phyloP scores from a whole-genome alignment of 225 moss, liverwort and hornwort genomes.

The Takakia lepidozioides region DNA sequence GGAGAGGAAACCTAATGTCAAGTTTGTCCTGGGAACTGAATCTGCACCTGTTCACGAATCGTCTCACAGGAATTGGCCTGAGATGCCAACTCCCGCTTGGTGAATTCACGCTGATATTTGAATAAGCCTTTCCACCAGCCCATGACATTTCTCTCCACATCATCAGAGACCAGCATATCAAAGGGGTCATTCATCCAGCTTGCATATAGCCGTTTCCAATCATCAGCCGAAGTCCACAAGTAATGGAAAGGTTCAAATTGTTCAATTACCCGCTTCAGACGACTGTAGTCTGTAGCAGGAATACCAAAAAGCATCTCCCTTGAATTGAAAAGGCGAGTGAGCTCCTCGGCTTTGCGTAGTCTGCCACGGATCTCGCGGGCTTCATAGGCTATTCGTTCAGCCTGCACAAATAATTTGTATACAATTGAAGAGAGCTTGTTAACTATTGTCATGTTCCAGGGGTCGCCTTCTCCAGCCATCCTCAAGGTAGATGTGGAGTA shows the following conservation, averaged over 20 bases:
- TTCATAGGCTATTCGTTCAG: conserved; percentile 47
- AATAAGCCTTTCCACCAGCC: conserved; percentile 74
- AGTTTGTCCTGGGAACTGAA: too few relatives aligned
- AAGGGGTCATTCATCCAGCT: conserved; percentile 75
- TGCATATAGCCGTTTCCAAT: conserved; percentile 47
- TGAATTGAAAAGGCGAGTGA: conserved; percentile 66
- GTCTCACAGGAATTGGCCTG: conserved; percentile 52
- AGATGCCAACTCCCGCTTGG: conserved; percentile 36
- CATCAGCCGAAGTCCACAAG: conserved; percentile 50
- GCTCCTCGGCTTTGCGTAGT: conserved; percentile 43
- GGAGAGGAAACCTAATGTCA: too few relatives aligned
- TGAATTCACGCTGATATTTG: conserved; percentile 46
- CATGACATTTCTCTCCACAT: conserved; percentile 46
- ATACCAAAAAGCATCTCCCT: conserved; percentile 60
- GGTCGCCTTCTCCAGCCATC: too few relatives aligned
- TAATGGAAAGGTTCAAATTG: conserved; percentile 66
- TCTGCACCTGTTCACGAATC: conserved; percentile 48
- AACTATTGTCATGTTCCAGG: too few relatives aligned
- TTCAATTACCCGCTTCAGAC: conserved; percentile 37
- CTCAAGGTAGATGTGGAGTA: too few relatives aligned
- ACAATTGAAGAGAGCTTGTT: too few relatives aligned
- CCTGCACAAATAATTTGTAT: conserved; percentile 21
- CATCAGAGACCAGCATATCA: conserved; percentile 41
- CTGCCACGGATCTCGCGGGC: conserved; percentile 44
- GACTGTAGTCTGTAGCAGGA: conserved; percentile 37